A percentile compares a stretch with the other conserved stretches of the same genome.
phyloP scores from a whole-genome alignment of 768 basidiomycete genomes.

The Ramaria rubella region DNA sequence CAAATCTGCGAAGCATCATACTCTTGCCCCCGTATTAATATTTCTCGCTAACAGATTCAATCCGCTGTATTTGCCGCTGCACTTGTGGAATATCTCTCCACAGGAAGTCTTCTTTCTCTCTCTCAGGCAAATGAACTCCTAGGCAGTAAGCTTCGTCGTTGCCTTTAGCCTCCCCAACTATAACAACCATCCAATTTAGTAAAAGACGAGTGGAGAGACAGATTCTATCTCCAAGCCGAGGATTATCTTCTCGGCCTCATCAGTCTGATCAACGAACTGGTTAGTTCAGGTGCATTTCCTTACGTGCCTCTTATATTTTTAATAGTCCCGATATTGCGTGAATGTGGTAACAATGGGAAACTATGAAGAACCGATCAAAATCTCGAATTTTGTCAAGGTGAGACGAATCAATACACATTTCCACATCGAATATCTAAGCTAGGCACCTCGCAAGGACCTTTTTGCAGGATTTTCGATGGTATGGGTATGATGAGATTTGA shows the following conservation, averaged over 20 bases:
- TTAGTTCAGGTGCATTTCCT: conserved; percentile 29
- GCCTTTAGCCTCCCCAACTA: neutral
- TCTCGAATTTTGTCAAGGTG: conserved; percentile 66
- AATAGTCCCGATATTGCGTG: conserved; percentile 68
- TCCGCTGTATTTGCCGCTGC: conserved; percentile 60
- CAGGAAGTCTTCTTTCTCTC: conserved; percentile 52
- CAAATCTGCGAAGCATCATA: neutral
- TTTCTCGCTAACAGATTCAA: conserved; percentile 33
- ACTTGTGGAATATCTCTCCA: conserved; percentile 57
- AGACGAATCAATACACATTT: neutral
- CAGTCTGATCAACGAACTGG: conserved; percentile 72
- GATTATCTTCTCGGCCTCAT: conserved; percentile 82
- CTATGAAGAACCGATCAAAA: conserved; percentile 71
- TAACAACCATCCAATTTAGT: conserved; percentile 35
- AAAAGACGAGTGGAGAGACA: conserved; percentile 61
- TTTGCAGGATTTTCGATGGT: conserved; percentile 86
- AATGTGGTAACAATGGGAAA: conserved; percentile 80
- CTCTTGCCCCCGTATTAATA: neutral
- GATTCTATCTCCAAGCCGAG: conserved; percentile 57
- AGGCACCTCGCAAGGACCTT: conserved; percentile 35
- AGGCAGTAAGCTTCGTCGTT: conserved; percentile 48
- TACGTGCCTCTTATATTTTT: neutral
- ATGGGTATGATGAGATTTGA: conserved; percentile 10
- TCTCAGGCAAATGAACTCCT: conserved; percentile 45
- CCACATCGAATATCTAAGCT: neutral